A percentile compares a stretch with the other conserved stretches of the same genome.
Conservation (phyloP, 2,329 filamentous ascomycete species). For the Penicillium nordicum region DNA sequence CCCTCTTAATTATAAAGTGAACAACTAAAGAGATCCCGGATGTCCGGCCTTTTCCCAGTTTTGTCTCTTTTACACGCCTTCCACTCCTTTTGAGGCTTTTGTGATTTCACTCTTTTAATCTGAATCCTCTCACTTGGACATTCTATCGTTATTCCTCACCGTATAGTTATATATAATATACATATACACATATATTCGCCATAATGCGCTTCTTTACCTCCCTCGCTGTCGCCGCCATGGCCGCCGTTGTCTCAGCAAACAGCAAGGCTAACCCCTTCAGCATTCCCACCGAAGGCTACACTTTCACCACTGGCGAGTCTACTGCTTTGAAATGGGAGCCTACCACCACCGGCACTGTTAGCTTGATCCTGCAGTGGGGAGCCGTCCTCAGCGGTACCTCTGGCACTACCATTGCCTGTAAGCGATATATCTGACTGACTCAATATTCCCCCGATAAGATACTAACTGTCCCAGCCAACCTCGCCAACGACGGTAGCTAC, state of each 20-base stretch:
- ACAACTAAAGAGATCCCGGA: not conserved
- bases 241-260: slow-evolving; percentile 43
- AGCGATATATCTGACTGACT: slow-evolving; percentile 21
- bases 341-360: slow-evolving; percentile 50
- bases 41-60: slow-evolving; percentile 1
- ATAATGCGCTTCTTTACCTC: slow-evolving; percentile 48
- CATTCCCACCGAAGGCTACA: slow-evolving; percentile 42
- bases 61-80: slow-evolving; percentile 1
- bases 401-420: slow-evolving; percentile 45
- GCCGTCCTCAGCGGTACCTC: slow-evolving; percentile 40
- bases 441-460: not conserved
- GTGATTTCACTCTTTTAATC: slow-evolving; percentile 7
- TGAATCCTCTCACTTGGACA: slow-evolving; percentile 8
- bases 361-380: slow-evolving; percentile 50
- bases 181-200: slow-evolving; percentile 7
- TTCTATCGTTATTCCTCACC: not conserved
- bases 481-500: slow-evolving; percentile 50
- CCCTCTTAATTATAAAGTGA: slow-evolving; percentile 1
- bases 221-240: slow-evolving; percentile 44
- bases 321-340: slow-evolving; percentile 50
- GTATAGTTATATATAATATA: not conserved
- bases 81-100: slow-evolving; percentile 5
- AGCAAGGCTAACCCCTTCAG: slow-evolving; percentile 49
- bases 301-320: slow-evolving; percentile 46
- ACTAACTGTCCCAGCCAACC: slow-evolving; percentile 35